Evolutionary conservation across 1,139 yeast species (phyloP).

Genomic region (Candida freyschussii): DNA sequence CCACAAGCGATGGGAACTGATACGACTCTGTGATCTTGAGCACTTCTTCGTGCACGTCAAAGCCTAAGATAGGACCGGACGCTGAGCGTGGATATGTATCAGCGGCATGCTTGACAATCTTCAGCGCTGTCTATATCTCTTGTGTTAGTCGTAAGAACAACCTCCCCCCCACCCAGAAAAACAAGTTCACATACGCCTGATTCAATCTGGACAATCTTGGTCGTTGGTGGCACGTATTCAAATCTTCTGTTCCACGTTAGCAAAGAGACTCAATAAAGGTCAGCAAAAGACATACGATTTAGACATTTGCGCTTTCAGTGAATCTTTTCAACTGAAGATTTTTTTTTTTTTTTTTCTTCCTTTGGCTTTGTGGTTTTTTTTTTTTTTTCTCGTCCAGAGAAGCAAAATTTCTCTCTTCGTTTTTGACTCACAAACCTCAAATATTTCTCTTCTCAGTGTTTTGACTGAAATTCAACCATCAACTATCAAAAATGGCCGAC

Average conservation of each 20-base stretch:
- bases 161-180: no score
- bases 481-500: no score
- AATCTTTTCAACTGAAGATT: no score
- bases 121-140: conserved; percentile 34
- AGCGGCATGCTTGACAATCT: conserved; percentile 69
- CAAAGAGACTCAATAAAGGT: no score
- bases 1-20: conserved; percentile 50
- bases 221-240: conserved; percentile 34
- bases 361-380: no score
- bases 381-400: no score
- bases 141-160: no score
- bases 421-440: no score
- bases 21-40: conserved; percentile 54
- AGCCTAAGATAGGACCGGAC: conserved; percentile 75
- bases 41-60: conserved; percentile 53
- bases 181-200: conserved; percentile 12
- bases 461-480: no score
- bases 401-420: no score
- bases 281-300: conserved; percentile 1
- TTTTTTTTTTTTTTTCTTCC: neutral
- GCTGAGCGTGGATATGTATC: conserved; percentile 63
- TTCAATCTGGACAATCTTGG: conserved; percentile 31
- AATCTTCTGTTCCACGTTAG: conserved; percentile 3
- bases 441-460: no score
- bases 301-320: conserved; percentile 24